These are phyloP conservation scores for Sisymbrium irio DNA, from an alignment of 345 rosid genomes.

Conservation along the genomic window DNA sequence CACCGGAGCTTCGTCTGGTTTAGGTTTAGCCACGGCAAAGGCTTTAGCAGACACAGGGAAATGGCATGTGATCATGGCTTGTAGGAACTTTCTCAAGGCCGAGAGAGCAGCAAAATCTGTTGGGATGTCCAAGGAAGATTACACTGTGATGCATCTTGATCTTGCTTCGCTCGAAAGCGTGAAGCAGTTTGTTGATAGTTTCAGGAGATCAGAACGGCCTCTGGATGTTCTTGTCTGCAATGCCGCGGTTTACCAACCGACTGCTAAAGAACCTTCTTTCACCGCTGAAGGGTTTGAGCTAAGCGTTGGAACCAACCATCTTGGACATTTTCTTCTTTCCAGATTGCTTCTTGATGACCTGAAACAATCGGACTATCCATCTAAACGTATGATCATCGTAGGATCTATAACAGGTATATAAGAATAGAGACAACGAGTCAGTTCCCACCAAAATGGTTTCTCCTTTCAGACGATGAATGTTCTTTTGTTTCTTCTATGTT, in stretches of 20 bases:
- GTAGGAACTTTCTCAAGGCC: slow-evolving; percentile 87
- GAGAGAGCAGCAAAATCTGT: slow-evolving; percentile 81
- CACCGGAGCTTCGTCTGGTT: slow-evolving; percentile 91
- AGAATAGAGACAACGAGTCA: not conserved
- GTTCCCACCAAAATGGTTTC: not conserved
- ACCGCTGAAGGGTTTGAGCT: slow-evolving; percentile 97
- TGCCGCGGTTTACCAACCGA: slow-evolving; percentile 92
- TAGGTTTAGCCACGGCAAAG: slow-evolving; percentile 88
- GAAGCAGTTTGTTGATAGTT: slow-evolving; percentile 75
- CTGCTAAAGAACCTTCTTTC: slow-evolving; percentile 83
- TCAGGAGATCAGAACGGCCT: slow-evolving; percentile 56
- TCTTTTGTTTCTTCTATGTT: not conserved
- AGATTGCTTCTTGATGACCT: slow-evolving; percentile 79
- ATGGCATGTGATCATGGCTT: slow-evolving; percentile 93
- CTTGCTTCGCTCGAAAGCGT: slow-evolving; percentile 92
- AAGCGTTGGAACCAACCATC: slow-evolving; percentile 97
- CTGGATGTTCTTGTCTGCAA: slow-evolving; percentile 91
- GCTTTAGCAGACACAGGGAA: slow-evolving; percentile 84
- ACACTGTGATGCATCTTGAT: slow-evolving; percentile 90
- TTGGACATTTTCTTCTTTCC: slow-evolving; percentile 86
- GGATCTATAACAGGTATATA: slow-evolving; percentile 89
- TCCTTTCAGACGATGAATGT: not conserved
- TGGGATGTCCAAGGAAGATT: slow-evolving; percentile 77
- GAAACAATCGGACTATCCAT: slow-evolving; percentile 79
- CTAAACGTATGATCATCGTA: slow-evolving; percentile 82